Evolutionary conservation across 2,329 filamentous ascomycete species (phyloP).

Genomic region (Nannizziopsis arthrosporioides): DNA sequence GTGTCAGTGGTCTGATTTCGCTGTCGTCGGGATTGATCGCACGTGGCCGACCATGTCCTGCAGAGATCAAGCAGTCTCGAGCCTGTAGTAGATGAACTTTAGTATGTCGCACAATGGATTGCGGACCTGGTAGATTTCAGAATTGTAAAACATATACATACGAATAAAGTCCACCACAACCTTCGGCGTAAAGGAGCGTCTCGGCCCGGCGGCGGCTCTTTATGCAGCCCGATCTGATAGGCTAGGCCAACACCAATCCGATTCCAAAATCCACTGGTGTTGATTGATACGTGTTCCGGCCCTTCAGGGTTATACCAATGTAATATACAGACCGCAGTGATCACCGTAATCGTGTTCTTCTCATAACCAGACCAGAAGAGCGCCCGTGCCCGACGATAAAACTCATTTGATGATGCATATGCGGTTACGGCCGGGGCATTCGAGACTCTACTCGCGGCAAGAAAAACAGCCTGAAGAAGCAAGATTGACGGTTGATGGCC

Average conservation of each 20-base stretch:
- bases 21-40: constrained; percentile 31
- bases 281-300: constrained; percentile 29
- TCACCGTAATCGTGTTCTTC: constrained; percentile 23
- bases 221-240: constrained; percentile 36
- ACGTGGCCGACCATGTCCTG: constrained; percentile 32
- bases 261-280: constrained; percentile 37
- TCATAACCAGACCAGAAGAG: constrained; percentile 26
- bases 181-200: constrained; percentile 29
- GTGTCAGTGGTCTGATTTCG: constrained; percentile 27
- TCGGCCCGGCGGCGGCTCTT: constrained; percentile 27
- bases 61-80: constrained; percentile 33
- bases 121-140: neutral
- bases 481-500: constrained; percentile 22
- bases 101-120: neutral
- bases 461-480: constrained; percentile 31
- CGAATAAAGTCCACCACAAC: constrained; percentile 36
- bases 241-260: constrained; percentile 33
- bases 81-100: constrained; percentile 16
- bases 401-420: constrained; percentile 23
- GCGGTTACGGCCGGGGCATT: constrained; percentile 23
- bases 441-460: constrained; percentile 33
- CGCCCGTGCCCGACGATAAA: constrained; percentile 26
- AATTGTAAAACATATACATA: constrained; percentile 17
- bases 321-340: constrained; percentile 24
- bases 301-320: constrained; percentile 29